Base-by-base conservation (phyloP, 176 grass and related monocot species). In the Metroxylon sagu region DNA sequence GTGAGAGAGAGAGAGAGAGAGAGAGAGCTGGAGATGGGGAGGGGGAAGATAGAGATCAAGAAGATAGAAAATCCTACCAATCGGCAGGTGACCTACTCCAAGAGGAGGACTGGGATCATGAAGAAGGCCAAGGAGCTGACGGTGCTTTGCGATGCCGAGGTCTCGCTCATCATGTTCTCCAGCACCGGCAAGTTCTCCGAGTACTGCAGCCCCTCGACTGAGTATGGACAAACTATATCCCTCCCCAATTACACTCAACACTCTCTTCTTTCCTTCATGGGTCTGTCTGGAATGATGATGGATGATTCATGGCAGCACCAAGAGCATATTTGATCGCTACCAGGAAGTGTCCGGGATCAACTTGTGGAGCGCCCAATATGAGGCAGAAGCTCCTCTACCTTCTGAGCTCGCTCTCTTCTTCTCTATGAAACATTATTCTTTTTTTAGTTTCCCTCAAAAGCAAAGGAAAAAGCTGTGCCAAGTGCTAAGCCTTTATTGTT, bases 301-400 rank as follows among this genome's bases (percentile, higher is more conserved):
- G 35, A 43, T 12, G 35, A 10, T 10, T 43, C 21, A 23, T 23
- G 28, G 49, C 67, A 98, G 93, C 43, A 83, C 85, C 73, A 92
- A 98, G 80, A 82, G 57, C 23, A 85, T 85, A 15, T 88, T 83
- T 71, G 93, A 92, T 77, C 87, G 87, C 39, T 98, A 92, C 79
- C 93, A 98, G 76, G 84, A 89, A 28, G 73, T 72, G 21, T 63
- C 70, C 35, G 79, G 80, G 17, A 75, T 71, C 64, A 79, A 89
- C 85, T 70, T 98, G 10, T 98, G 93, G 93, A 71, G 26, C 52
- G 74, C 89, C 65, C 93, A 98, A 69, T 98, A 98, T 56, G 87
- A 98, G 81, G 93, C 87, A 54, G n/a, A 39, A 2, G 19, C 50
- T 5, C 12, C 16, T 1, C 48, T 66, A 57, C 57, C 23, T 4